Evolutionary conservation across 2,329 filamentous ascomycete genomes (phyloP).

Genomic region (Proliferodiscus dingleyae): DNA sequence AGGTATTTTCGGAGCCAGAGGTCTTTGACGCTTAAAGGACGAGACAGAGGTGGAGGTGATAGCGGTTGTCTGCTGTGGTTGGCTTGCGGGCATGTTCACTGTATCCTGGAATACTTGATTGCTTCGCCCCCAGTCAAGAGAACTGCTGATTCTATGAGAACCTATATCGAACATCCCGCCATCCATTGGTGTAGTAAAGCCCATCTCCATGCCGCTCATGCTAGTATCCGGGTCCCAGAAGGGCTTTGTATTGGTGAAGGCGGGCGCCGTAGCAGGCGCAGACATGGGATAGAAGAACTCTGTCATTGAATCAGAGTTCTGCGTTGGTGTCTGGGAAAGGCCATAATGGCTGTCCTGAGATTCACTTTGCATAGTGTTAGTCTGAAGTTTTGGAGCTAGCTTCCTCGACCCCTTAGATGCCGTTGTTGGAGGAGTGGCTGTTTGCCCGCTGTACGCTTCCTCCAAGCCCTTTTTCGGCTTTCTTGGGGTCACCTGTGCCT

Average conservation of each 20-base stretch:
- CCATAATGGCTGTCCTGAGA: conserved; percentile 26
- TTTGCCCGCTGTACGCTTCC: conserved; percentile 39
- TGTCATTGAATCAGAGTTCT: conserved; percentile 45
- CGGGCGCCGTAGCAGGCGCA: conserved; percentile 46
- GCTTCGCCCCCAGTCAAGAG: conserved; percentile 53
- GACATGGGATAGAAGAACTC: conserved; percentile 61
- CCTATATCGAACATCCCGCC: conserved; percentile 23
- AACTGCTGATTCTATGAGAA: conserved; percentile 44
- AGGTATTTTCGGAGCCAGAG: conserved; percentile 41
- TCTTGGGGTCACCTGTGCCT: conserved; percentile 36
- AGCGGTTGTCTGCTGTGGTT: conserved; percentile 1
- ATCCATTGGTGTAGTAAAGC: conserved; percentile 43
- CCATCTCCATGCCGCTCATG: conserved; percentile 55
- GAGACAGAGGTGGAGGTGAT: conserved; percentile 3
- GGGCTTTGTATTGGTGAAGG: conserved; percentile 38
- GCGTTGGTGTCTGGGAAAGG: conserved; percentile 22
- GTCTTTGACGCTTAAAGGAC: conserved; percentile 37
- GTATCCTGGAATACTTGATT: conserved; percentile 52
- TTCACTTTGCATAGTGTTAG: conserved; percentile 29
- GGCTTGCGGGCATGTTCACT: conserved; percentile 16
- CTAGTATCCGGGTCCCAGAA: conserved; percentile 53
- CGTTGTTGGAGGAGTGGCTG: conserved; percentile 56
- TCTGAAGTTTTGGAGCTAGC: conserved; percentile 40
- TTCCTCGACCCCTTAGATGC: conserved; percentile 50
- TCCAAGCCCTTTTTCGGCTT: conserved; percentile 33